Conservation (phyloP, 495 filamentous ascomycete genomes). For the Geopyxis carbonaria region DNA sequence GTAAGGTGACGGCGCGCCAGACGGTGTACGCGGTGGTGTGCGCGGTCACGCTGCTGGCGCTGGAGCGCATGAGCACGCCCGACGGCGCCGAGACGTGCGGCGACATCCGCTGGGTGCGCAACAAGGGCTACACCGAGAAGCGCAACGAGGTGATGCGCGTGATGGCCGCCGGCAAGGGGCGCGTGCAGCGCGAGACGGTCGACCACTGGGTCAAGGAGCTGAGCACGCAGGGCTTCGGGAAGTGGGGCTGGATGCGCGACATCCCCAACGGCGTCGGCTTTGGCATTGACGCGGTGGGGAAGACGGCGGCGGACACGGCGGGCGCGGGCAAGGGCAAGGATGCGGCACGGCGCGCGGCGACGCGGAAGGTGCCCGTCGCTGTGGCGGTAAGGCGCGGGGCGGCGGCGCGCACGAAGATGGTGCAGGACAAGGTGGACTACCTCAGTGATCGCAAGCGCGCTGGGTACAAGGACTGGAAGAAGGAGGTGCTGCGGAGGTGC, state of each 20-base stretch:
- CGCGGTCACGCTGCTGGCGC: constrained; percentile 15
- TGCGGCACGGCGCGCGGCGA: too few relatives aligned
- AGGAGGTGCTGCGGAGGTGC: constrained; percentile 41
- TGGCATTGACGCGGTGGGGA: background rate
- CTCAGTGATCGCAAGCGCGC: constrained; percentile 49
- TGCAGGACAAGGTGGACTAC: constrained; percentile 69
- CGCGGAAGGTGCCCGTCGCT: background rate
- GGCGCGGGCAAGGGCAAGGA: background rate
- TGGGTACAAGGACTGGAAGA: constrained; percentile 60
- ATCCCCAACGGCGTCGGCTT: constrained; percentile 17
- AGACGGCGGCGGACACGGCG: too few relatives aligned
- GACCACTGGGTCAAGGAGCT: constrained; percentile 22
- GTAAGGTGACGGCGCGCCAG: background rate
- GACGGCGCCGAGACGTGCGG: constrained; percentile 13
- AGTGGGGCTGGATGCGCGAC: constrained; percentile 11
- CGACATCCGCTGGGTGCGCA: constrained; percentile 14
- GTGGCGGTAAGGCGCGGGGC: background rate
- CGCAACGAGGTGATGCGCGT: constrained; percentile 20
- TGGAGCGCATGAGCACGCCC: constrained; percentile 16
- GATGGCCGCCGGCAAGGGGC: background rate
- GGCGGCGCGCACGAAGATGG: constrained; percentile 9
- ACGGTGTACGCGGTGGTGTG: constrained; percentile 9
- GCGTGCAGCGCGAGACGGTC: background rate
- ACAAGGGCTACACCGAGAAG: constrained; percentile 19
- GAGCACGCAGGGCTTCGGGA: constrained; percentile 13